Base-by-base conservation (phyloP, 148 eudicot species). In the Camellia japonica region DNA sequence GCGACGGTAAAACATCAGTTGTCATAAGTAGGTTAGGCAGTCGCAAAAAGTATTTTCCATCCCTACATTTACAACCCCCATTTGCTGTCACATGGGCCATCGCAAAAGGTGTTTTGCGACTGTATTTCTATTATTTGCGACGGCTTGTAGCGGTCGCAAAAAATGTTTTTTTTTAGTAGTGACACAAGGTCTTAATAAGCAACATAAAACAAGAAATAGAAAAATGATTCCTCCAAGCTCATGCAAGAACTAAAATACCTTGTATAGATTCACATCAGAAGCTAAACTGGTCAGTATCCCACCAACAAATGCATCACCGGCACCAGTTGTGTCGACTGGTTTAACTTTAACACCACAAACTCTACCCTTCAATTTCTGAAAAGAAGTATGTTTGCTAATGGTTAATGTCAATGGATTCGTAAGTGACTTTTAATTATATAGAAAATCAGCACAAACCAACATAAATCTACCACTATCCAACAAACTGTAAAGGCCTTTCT, bases 301-400 rank as follows among this genome's bases (percentile, higher is more conserved):
- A 60, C 91, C 97, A 20, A 87, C 90, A 78, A 95, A 95, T 69
- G 98, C 93, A 85, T 95, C 98, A 52, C 98, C 98, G 3, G 97
- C 98, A 66, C 98, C 98, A 77, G 95, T 95, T 69, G 97, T 91
- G 84, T 95, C 97, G 69, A 95, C 86, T 15, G 97, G 52, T 71
- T 90, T 88, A 20, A 89, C 96, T 86, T 87, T 84, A 30, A 91
- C 80, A 73, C 91, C 89, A 56, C 74, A 62, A 75, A 95, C 94
- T 85, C 83, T 87, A 13, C 98, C 98, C 81, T 87, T 91, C 44
- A 90, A 90, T 68, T 81, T 79, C 98, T 95, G 93, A 85, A 80
- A 44, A 71, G 38, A 38, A 30, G 38, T 30, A 79, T 68, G 49
- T 51, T 79, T 42, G 47, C n/a, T 42, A 3, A 52, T 55, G 46